These are phyloP conservation scores for Neonectria faginata DNA, from an alignment of 2,329 filamentous ascomycete species.

Conservation along the genomic window DNA sequence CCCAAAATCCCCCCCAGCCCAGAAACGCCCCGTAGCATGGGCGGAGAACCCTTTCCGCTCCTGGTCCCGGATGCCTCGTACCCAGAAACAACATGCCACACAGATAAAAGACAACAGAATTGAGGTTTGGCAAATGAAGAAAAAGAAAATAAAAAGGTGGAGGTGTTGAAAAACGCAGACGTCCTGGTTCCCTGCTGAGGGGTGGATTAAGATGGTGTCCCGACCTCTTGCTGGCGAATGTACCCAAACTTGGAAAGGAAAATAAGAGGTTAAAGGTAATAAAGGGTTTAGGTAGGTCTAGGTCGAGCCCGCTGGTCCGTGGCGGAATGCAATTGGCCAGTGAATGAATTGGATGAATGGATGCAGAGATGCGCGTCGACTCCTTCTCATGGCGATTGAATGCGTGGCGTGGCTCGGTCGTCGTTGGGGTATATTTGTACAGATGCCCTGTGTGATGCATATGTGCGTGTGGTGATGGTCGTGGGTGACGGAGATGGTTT, in stretches of 20 bases:
- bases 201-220: slow-evolving; percentile 41
- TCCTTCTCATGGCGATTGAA: slow-evolving; percentile 40
- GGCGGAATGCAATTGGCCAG: slow-evolving; percentile 39
- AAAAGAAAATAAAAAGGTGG: slow-evolving; percentile 14
- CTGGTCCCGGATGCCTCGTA: slow-evolving; percentile 45
- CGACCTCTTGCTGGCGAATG: slow-evolving; percentile 40
- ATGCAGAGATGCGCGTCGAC: slow-evolving; percentile 41
- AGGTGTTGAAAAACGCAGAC: slow-evolving; percentile 33
- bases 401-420: slow-evolving; percentile 41
- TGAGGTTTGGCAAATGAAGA: slow-evolving; percentile 20
- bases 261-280: slow-evolving; percentile 44
- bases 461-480: slow-evolving; percentile 46
- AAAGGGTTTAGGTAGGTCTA: slow-evolving; percentile 47
- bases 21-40: slow-evolving; percentile 47
- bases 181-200: slow-evolving; percentile 37
- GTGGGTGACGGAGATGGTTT: slow-evolving; percentile 40
- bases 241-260: slow-evolving; percentile 45
- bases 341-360: slow-evolving; percentile 39
- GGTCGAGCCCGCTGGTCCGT: slow-evolving; percentile 41
- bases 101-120: slow-evolving; percentile 36
- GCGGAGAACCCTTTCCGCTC: slow-evolving; percentile 43
- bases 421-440: slow-evolving; percentile 48
- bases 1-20: slow-evolving; percentile 43
- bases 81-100: slow-evolving; percentile 47
- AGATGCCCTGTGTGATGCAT: slow-evolving; percentile 47